A percentile compares a stretch with the other conserved stretches of the same genome.
Conservation (phyloP, 495 filamentous ascomycete species). For the Rostrohypoxylon terebratum region DNA sequence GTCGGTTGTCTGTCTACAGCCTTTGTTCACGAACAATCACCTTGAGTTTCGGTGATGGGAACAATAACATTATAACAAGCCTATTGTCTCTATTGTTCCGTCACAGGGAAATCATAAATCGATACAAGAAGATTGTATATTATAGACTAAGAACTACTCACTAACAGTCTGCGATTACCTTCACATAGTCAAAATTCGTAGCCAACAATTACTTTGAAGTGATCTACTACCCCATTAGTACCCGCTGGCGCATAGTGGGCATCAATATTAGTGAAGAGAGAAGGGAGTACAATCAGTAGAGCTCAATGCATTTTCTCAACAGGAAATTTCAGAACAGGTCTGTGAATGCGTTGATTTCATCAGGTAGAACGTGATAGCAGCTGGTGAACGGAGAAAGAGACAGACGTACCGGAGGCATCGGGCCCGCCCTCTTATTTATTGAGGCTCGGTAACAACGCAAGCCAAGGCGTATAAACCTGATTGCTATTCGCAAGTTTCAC, state of each 20-base stretch:
- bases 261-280: not conserved
- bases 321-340: conserved; percentile 68
- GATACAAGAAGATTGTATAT: not conserved
- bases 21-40: conserved; percentile 23
- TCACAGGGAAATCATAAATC: conserved; percentile 15
- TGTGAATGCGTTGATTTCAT: conserved; percentile 66
- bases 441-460: not conserved
- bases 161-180: not conserved
- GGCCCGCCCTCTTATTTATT: not conserved
- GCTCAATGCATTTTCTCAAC: conserved; percentile 61
- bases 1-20: not conserved
- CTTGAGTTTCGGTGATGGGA: not conserved
- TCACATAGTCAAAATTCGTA: not conserved
- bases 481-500: not conserved
- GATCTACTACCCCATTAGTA: conserved; percentile 16
- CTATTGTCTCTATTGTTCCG: conserved; percentile 33
- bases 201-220: not conserved
- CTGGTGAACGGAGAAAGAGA: conserved; percentile 2
- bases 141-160: not conserved
- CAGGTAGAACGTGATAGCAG: conserved; percentile 43
- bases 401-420: conserved; percentile 28
- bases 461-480: not conserved
- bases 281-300: conserved; percentile 50
- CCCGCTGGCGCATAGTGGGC: not conserved
- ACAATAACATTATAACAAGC: conserved; percentile 12